Conservation (phyloP, 805 yeast genomes). For the Priceomyces carsonii region DNA sequence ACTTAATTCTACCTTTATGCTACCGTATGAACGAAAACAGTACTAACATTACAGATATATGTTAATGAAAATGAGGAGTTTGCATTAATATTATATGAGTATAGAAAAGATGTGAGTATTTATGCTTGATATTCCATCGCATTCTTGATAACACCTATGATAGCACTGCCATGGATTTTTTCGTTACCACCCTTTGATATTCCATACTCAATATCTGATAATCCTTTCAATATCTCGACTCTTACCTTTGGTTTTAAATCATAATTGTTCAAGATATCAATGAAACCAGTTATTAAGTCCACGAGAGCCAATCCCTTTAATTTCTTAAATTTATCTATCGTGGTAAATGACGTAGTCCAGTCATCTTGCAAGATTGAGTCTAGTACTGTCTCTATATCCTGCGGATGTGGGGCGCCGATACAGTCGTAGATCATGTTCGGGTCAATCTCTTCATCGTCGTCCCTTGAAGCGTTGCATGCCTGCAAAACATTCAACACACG, state of each 20-base stretch:
- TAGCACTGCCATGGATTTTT: constrained; percentile 84
- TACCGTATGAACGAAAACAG: neutral
- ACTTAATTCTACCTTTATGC: constrained; percentile 11
- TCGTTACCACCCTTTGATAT: constrained; percentile 92
- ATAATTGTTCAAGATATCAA: constrained; percentile 66
- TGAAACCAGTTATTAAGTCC: constrained; percentile 77
- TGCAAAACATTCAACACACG: constrained; percentile 90
- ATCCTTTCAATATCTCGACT: constrained; percentile 61
- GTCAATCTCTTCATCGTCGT: constrained; percentile 52
- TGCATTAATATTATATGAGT: neutral
- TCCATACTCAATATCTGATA: constrained; percentile 88
- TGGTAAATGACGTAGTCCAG: constrained; percentile 75
- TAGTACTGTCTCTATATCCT: constrained; percentile 72
- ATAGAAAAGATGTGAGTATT: neutral
- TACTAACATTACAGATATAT: constrained; percentile 3
- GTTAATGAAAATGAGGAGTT: neutral
- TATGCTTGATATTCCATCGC: constrained; percentile 48
- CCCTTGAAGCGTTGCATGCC: constrained; percentile 80
- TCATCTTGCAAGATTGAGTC: constrained; percentile 82
- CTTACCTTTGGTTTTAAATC: constrained; percentile 66
- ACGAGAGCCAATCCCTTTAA: constrained; percentile 86
- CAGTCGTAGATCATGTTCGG: constrained; percentile 85
- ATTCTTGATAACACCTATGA: constrained; percentile 79
- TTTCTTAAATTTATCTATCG: constrained; percentile 64
- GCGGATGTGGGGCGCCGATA: constrained; percentile 93